Percentiles rank a stretch among this genome's conserved stretches.
These are phyloP conservation scores for Domatiomyces globalis DNA, from an alignment of 2,329 filamentous ascomycete species.

Conservation along the genomic window DNA sequence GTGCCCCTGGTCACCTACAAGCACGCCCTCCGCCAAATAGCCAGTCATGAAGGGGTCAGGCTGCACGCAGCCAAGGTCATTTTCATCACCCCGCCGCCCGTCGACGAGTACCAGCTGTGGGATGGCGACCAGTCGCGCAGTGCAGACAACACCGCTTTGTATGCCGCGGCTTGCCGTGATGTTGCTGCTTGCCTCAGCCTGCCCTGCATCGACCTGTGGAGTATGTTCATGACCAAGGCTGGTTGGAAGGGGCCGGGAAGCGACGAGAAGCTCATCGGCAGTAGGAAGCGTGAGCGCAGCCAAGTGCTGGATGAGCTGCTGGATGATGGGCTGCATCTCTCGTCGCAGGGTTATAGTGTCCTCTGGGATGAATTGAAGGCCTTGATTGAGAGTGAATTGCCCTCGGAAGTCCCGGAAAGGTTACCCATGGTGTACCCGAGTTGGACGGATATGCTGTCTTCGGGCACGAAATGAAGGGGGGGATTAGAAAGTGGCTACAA, in stretches of 20 bases:
- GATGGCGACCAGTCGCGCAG: constrained; percentile 41
- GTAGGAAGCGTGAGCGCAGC: constrained; percentile 43
- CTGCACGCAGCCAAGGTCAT: constrained; percentile 65
- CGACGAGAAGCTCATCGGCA: constrained; percentile 38
- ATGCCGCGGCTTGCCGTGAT: constrained; percentile 50
- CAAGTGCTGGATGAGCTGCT: constrained; percentile 24
- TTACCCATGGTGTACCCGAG: constrained; percentile 40
- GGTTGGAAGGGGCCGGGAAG: constrained; percentile 35
- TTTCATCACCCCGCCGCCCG: constrained; percentile 61
- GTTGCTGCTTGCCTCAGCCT: constrained; percentile 43
- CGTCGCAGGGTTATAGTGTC: constrained; percentile 40
- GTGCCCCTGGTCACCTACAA: constrained; percentile 64
- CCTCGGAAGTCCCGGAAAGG: constrained; percentile 40
- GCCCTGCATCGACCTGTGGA: constrained; percentile 65
- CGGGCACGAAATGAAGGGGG: no score
- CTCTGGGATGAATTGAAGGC: constrained; percentile 41
- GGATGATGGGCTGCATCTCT: constrained; percentile 42
- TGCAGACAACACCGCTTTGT: constrained; percentile 49
- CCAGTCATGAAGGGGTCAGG: constrained; percentile 54
- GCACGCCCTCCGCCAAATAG: constrained; percentile 55
- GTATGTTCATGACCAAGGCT: constrained; percentile 54
- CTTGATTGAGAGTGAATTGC: constrained; percentile 37
- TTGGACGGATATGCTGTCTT: constrained; percentile 25
- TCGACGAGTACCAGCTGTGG: constrained; percentile 56
- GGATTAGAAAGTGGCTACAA: background rate